phyloP scores from a whole-genome alignment of 2,329 filamentous ascomycete species.

The Penicillium sp. region DNA sequence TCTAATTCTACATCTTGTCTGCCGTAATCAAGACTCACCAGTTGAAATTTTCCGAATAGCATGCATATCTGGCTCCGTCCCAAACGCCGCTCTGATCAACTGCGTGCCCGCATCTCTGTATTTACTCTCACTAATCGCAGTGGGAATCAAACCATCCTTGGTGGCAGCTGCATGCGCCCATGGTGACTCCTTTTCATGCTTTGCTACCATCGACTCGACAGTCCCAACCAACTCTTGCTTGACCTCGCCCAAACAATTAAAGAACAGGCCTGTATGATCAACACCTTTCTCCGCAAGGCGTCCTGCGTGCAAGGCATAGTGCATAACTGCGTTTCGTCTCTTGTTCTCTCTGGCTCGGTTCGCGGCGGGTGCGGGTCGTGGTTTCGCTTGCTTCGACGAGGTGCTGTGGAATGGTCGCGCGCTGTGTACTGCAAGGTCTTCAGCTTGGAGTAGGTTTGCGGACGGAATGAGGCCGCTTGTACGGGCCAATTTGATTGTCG shows the following conservation, averaged over 20 bases:
- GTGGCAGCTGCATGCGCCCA: constrained; percentile 4
- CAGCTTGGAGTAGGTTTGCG: neutral
- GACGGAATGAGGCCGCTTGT: neutral
- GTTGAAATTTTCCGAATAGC: constrained; percentile 17
- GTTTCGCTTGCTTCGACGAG: neutral
- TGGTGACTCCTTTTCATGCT: neutral
- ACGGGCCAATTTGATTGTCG: neutral
- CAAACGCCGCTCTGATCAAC: constrained; percentile 13
- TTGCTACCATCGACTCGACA: neutral
- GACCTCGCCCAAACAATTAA: neutral
- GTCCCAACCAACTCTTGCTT: neutral
- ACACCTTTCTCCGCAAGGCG: neutral
- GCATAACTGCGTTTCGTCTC: neutral
- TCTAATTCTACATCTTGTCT: neutral
- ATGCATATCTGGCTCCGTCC: constrained; percentile 7
- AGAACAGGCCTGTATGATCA: neutral
- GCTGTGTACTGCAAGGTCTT: neutral
- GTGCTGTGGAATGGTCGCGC: neutral
- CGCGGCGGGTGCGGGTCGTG: neutral
- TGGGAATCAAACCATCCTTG: constrained; percentile 1
- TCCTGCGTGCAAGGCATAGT: neutral
- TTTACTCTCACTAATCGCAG: constrained; percentile 10
- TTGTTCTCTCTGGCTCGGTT: neutral
- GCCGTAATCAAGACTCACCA: constrained; percentile 8
- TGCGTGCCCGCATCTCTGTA: constrained; percentile 18